phyloP scores from a whole-genome alignment of 352 stramenopile genomes.

The Phytophthora macrochlamydospora region DNA sequence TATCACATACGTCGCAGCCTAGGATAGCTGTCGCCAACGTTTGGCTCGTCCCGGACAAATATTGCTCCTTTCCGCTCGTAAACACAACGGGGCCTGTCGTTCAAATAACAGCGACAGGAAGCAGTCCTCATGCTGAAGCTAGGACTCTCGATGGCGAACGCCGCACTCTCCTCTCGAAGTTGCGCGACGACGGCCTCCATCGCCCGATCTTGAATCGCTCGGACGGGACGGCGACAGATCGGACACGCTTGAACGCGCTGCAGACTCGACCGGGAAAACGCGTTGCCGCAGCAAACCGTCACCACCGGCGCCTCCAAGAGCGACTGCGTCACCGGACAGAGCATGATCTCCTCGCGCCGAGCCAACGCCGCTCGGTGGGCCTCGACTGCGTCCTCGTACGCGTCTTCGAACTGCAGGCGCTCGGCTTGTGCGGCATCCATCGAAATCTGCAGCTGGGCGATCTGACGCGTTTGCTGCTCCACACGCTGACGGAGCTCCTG shows the following conservation, averaged over 20 bases:
- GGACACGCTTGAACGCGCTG: background rate
- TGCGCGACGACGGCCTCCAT: background rate
- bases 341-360: background rate
- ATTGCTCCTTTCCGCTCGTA: too few relatives aligned
- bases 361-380: background rate
- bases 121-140: background rate
- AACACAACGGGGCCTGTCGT: background rate
- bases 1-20: too few relatives aligned
- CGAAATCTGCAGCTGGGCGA: background rate
- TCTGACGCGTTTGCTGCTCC: background rate
- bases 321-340: background rate
- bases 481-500: background rate
- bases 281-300: conserved; percentile 1
- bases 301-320: background rate
- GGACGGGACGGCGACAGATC: background rate
- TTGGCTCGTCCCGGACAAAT: too few relatives aligned
- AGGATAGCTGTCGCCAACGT: too few relatives aligned
- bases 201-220: background rate
- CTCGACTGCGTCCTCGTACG: background rate
- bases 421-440: background rate
- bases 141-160: background rate
- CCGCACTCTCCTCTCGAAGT: background rate
- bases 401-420: background rate
- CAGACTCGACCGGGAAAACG: background rate
- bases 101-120: background rate